Conservation (phyloP, 371 early-diverging fungal genomes). For the Mortierella sp. region DNA sequence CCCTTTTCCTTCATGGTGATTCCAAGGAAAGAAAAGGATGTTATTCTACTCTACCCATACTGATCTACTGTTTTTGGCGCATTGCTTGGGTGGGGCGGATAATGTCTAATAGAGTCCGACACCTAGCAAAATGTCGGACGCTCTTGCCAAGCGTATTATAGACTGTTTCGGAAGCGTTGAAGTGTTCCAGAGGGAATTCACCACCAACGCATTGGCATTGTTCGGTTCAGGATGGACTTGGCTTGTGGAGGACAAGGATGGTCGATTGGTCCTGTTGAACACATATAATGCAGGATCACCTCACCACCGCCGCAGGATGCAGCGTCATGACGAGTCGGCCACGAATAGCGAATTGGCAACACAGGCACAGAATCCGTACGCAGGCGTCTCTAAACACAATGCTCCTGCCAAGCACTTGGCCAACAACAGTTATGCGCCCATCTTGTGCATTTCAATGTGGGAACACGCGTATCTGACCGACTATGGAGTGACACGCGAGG, state of each 20-base stretch:
- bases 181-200: slow-evolving; percentile 62
- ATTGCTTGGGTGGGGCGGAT: background rate
- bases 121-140: slow-evolving; percentile 34
- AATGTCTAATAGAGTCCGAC: slow-evolving; percentile 21
- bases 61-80: no score
- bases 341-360: slow-evolving; percentile 34
- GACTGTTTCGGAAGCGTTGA: slow-evolving; percentile 60
- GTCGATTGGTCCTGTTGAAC: slow-evolving; percentile 62
- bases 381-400: slow-evolving; percentile 45
- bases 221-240: slow-evolving; percentile 77
- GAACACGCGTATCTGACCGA: slow-evolving; percentile 70
- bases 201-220: slow-evolving; percentile 59
- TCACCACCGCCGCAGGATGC: slow-evolving; percentile 52
- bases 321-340: slow-evolving; percentile 50
- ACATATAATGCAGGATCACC: slow-evolving; percentile 64
- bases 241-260: slow-evolving; percentile 63
- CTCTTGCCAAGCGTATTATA: slow-evolving; percentile 31
- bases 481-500: slow-evolving; percentile 60
- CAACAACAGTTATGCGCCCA: slow-evolving; percentile 54
- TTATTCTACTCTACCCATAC: no score
- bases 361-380: slow-evolving; percentile 38
- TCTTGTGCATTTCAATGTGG: slow-evolving; percentile 71
- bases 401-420: slow-evolving; percentile 40
- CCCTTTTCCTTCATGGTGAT: background rate
- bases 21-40: no score